Conservation (phyloP, 768 basidiomycete species). For the Lactarius hatsudake region DNA sequence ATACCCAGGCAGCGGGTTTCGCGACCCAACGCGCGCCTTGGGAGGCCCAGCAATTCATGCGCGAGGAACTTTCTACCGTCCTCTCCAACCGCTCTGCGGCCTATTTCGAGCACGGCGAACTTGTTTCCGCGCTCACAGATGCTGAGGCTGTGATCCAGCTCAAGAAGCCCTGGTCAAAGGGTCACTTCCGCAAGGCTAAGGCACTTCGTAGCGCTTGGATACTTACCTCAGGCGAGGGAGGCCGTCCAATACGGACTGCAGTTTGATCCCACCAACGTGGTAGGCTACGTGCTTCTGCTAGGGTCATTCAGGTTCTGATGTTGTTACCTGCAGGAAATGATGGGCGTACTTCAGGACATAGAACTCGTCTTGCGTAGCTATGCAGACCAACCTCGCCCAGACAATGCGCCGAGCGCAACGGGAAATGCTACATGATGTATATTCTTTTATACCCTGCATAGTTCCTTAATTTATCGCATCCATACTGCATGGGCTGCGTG, state of each 20-base stretch:
- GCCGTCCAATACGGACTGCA: constrained; percentile 80
- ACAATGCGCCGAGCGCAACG: not conserved
- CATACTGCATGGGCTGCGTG: not conserved
- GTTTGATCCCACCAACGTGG: constrained; percentile 71
- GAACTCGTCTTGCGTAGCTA: constrained; percentile 22
- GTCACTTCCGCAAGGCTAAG: constrained; percentile 91
- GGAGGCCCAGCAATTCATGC: constrained; percentile 78
- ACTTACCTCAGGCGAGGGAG: constrained; percentile 73
- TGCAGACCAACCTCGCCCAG: constrained; percentile 11
- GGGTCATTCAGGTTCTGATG: not conserved
- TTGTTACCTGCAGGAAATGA: constrained; percentile 23
- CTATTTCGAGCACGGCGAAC: constrained; percentile 73
- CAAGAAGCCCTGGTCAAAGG: constrained; percentile 90
- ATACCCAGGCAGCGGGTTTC: constrained; percentile 72
- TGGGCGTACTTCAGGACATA: constrained; percentile 24
- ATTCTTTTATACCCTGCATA: constrained; percentile 5
- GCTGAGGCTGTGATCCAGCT: constrained; percentile 87
- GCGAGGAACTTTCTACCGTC: constrained; percentile 88
- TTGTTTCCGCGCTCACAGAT: constrained; percentile 75
- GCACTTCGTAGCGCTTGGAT: constrained; percentile 78
- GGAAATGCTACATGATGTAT: constrained; percentile 13
- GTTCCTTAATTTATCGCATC: not conserved
- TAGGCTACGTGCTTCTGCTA: constrained; percentile 32
- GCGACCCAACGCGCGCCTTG: constrained; percentile 84
- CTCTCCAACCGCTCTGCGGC: constrained; percentile 92